Evolutionary conservation across 192 early-diverging fungal genomes (phyloP), one percentile per base, ranked within the genome.

Genomic region (Backusella psychrophila): DNA sequence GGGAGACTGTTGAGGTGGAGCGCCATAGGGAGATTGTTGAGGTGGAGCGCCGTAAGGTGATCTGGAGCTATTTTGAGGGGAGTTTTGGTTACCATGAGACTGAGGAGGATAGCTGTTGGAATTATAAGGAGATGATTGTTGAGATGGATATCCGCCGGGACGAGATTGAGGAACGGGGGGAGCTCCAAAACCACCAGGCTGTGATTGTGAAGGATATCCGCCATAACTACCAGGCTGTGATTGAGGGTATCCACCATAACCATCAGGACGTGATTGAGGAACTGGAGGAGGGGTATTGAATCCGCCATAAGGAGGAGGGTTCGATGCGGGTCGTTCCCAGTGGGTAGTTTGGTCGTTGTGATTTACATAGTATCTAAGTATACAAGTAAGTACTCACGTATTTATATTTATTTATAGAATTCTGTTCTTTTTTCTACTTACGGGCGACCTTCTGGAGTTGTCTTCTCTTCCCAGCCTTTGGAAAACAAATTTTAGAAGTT

Each of bases 251-350:
- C 75, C 75, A 59, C 29, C 17, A n/a, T 65, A 36, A 35, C 53
- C 33, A 6, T 69, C 66, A n/a, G 68, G 69, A 39, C 36, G 75
- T 31, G n/a, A 19, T 29, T 67, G 35, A n/a, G 66, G 66, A 7
- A 41, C 69, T 26, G 68, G 69, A 71, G 69, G 68, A n/a, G 46
- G 49, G 19, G 29, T 8, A 36, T 12, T 38, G 33, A 52, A 72
- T 31, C 70, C 70, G 17, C 56, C 52, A 12, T 69, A 75, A 36
- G 75, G 31, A 29, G 75, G 75, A 31, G 39, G 36, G 2, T 46
- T 36, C 11, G 31, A 67, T 33, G 76, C 76, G 26, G 80, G 80
- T 41, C 77, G 65, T 41, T 81, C 80, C 80, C 80, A 81, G 23
- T 71, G 73, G 17, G 80, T 81, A 19, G 35, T 53, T 69, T 71